Evolutionary conservation across 2,329 filamentous ascomycete species (phyloP).

Genomic region (Cytospora mali): DNA sequence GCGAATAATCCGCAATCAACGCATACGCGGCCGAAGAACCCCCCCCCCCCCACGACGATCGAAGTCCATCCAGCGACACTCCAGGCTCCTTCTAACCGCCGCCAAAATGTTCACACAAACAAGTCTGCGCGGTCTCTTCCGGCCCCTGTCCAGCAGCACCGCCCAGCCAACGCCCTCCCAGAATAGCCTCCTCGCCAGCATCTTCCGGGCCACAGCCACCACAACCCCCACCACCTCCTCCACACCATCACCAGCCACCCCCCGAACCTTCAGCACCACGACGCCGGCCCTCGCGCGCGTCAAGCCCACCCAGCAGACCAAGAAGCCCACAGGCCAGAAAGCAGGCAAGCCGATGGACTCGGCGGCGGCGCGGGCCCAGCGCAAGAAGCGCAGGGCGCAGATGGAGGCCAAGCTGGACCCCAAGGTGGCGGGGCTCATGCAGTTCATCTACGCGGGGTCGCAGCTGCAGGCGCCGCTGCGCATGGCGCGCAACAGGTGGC

Average conservation of each 20-base stretch:
- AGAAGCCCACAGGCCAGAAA: slow-evolving; percentile 30
- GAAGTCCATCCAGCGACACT: too few relatives aligned
- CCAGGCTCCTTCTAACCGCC: not conserved
- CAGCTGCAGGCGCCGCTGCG: slow-evolving; percentile 67
- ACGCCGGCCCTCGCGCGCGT: slow-evolving; percentile 31
- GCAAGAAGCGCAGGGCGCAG: slow-evolving; percentile 28
- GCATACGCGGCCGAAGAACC: not conserved
- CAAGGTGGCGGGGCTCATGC: slow-evolving; percentile 39
- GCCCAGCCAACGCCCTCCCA: not conserved
- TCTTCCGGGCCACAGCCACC: slow-evolving; percentile 4
- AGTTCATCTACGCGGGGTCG: slow-evolving; percentile 37
- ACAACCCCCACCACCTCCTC: slow-evolving; percentile 5
- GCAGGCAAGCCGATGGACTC: slow-evolving; percentile 22
- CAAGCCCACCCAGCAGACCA: slow-evolving; percentile 62
- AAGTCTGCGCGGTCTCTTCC: slow-evolving; percentile 21
- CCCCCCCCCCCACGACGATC: too few relatives aligned
- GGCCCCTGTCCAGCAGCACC: too few relatives aligned
- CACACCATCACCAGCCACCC: not conserved
- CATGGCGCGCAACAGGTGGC: slow-evolving; percentile 81
- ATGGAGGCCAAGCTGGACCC: slow-evolving; percentile 34
- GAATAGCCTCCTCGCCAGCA: not conserved
- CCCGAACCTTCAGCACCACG: slow-evolving; percentile 23
- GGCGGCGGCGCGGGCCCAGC: slow-evolving; percentile 14
- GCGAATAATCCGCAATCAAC: not conserved
- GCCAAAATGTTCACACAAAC: slow-evolving; percentile 9